Conservation (phyloP, 2,329 filamentous ascomycete species). For the Colletotrichum somersetense region DNA sequence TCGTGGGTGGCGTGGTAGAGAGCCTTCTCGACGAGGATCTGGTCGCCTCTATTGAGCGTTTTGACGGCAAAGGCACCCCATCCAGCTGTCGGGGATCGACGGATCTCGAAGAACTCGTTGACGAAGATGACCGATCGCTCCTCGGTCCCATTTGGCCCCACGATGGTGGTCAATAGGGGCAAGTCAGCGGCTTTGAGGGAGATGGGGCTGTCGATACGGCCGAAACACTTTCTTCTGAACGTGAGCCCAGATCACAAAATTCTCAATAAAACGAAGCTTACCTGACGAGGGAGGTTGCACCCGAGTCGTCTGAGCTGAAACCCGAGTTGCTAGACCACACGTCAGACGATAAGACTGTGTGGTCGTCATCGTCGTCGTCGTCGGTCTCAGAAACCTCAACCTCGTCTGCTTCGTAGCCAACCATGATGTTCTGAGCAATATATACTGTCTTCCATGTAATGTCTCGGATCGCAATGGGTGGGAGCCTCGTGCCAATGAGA, state of each 20-base stretch:
- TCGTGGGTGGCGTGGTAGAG: slow-evolving; percentile 51
- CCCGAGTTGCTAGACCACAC: neutral
- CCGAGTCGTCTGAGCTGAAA: neutral
- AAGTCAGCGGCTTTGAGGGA: neutral
- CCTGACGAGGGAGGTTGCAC: neutral
- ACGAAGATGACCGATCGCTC: slow-evolving; percentile 44
- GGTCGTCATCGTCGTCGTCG: neutral
- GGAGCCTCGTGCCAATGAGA: neutral
- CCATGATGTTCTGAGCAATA: neutral
- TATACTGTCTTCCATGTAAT: slow-evolving; percentile 28
- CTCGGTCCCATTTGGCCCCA: accelerated
- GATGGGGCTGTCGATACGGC: accelerated
- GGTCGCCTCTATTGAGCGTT: slow-evolving; percentile 53
- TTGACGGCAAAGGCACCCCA: slow-evolving; percentile 61
- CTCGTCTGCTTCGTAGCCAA: slow-evolving; percentile 15
- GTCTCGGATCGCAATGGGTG: neutral
- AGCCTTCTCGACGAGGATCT: slow-evolving; percentile 60
- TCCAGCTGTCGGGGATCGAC: slow-evolving; percentile 56
- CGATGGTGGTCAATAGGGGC: neutral
- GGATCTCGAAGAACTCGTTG: slow-evolving; percentile 58
- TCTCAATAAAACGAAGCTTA: neutral
- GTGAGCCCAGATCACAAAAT: neutral
- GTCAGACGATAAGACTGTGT: too few relatives aligned
- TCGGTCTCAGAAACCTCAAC: neutral
- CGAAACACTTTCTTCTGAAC: neutral